Evolutionary conservation across 1,139 yeast genomes (phyloP).

Genomic region (Tardiomyces blankii): DNA sequence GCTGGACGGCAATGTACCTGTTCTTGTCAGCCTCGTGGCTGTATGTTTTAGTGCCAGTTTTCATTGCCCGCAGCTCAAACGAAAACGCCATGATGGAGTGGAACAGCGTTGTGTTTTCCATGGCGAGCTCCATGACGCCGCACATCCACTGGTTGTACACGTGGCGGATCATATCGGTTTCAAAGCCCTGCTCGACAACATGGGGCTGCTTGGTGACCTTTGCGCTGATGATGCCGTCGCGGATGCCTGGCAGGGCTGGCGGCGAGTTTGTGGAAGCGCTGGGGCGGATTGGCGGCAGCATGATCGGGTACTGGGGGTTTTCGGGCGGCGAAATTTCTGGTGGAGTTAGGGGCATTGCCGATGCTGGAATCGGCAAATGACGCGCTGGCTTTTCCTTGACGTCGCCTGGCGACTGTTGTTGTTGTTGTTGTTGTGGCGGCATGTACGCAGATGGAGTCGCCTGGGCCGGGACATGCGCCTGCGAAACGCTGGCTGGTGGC

Average conservation of each 20-base stretch:
- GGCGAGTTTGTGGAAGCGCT: background rate
- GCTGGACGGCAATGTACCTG: constrained; percentile 19
- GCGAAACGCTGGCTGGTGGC: background rate
- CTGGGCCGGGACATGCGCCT: background rate
- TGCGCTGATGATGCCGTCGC: background rate
- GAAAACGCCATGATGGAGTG: constrained; percentile 24
- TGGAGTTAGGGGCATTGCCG: background rate
- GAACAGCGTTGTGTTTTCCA: constrained; percentile 17
- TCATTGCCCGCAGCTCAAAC: constrained; percentile 16
- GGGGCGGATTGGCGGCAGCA: background rate
- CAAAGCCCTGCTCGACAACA: constrained; percentile 21
- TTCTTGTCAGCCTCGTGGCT: constrained; percentile 16
- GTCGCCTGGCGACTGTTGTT: too few relatives aligned
- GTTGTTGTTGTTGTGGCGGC: too few relatives aligned
- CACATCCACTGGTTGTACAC: constrained; percentile 21
- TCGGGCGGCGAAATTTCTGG: background rate
- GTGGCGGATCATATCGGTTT: constrained; percentile 20
- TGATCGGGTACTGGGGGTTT: background rate
- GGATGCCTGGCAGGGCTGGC: background rate
- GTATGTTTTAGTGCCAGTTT: constrained; percentile 12
- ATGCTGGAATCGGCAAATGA: background rate
- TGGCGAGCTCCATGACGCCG: constrained; percentile 14
- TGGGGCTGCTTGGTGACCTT: background rate
- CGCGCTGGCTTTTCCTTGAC: background rate
- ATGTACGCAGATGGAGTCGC: too few relatives aligned